Evolutionary conservation across 306 rosid species (phyloP), one percentile per base, ranked within the genome.

Genomic region (Senna tora): DNA sequence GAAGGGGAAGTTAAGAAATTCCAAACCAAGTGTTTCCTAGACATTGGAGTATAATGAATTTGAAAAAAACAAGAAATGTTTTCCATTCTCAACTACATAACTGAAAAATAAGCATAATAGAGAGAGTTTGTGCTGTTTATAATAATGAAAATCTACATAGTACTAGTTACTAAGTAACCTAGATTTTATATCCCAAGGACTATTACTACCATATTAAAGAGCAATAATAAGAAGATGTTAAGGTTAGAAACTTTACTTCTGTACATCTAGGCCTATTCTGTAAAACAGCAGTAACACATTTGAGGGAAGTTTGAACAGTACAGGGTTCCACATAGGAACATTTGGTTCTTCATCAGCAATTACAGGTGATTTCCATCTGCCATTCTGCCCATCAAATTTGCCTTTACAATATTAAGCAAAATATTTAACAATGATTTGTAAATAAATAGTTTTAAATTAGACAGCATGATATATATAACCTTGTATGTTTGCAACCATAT

Each of bases 321-420:
- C 98, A 57, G 97, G 98, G 49, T 93, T 93, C 98, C 98, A 93
- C 96, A 90, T 83, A 25, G 98, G 96, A 81, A 91, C 80, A 60
- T 85, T 77, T 15, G 83, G 89, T 71, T 90, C 79, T 81, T 90
- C 96, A 80, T 93, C 98, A 39, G 80, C 92, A 38, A 90, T 71
- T 33, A 75, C 59, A 25, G 97, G 98, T 60, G 89, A 28, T 65
- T 86, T 55, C 98, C 98, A 93, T 76, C 41, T 56, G 15, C 92
- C 92, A 75, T 86, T 83, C 97, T 93, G 86, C 79, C 65, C 77
- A 73, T 28, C 79, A 54, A 77, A 67, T 68, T 80, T 32, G 34
- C 69, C 46, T 25, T 20, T 64, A 79, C 39, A 79, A 67, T 42
- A 55, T 62, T 51, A 49, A 50, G 22, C 39, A 58, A 9, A 14